Evolutionary conservation across 306 rosid genomes (phyloP).

Genomic region (Prunus mume): DNA sequence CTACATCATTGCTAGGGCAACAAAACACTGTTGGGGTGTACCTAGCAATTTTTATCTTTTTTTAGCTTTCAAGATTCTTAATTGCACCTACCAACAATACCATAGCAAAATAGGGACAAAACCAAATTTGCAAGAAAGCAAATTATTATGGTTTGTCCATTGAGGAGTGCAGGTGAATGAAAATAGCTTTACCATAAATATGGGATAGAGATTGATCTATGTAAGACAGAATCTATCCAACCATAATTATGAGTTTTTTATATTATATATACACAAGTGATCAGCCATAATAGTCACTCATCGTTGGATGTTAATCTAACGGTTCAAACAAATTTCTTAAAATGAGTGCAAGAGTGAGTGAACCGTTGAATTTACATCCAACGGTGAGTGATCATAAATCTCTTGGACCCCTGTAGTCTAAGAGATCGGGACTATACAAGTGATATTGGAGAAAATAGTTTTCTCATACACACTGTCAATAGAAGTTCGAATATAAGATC

Average conservation of each 20-base stretch:
- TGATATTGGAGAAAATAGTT: fast-evolving
- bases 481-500: fast-evolving
- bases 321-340: too few relatives aligned
- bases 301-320: too few relatives aligned
- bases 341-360: too few relatives aligned
- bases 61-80: neutral
- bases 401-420: too few relatives aligned
- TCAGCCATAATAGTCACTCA: too few relatives aligned
- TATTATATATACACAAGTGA: too few relatives aligned
- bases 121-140: neutral
- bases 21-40: neutral
- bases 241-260: too few relatives aligned
- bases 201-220: neutral
- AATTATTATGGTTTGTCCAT: neutral
- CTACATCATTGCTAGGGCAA: slow-evolving; percentile 21
- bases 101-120: neutral
- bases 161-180: neutral
- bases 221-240: too few relatives aligned
- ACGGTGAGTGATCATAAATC: too few relatives aligned
- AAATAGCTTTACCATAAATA: neutral
- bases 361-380: too few relatives aligned
- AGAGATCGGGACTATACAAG: too few relatives aligned
- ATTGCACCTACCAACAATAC: neutral
- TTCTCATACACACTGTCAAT: too few relatives aligned
- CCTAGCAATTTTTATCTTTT: neutral